phyloP scores from a whole-genome alignment of 257 asterid species.

The Anisodus tanguticus region DNA sequence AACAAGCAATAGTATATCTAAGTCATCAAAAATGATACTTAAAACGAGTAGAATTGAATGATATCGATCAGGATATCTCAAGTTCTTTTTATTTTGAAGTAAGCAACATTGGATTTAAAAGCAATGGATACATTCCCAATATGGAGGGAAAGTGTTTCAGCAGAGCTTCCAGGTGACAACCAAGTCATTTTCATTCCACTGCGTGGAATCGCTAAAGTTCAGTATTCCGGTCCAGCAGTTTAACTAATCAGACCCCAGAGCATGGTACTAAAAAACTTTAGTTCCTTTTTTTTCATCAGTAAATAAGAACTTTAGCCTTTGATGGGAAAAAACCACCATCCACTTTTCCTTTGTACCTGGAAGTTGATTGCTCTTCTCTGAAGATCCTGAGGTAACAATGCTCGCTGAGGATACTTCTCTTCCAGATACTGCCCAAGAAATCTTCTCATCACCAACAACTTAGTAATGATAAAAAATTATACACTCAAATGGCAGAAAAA shows the following conservation, averaged over 20 bases:
- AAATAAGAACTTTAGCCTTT: slow-evolving; percentile 5
- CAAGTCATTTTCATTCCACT: slow-evolving; percentile 16
- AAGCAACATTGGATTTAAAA: background rate
- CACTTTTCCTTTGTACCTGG: slow-evolving; percentile 50
- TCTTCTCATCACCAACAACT: background rate
- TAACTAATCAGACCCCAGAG: background rate
- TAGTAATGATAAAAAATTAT: background rate
- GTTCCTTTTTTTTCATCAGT: background rate
- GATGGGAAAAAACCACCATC: background rate
- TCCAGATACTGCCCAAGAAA: slow-evolving; percentile 69
- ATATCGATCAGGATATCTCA: background rate
- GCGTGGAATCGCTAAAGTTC: background rate
- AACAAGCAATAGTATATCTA: background rate
- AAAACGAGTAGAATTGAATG: background rate
- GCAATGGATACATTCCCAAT: background rate
- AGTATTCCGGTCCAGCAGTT: background rate
- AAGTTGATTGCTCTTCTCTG: slow-evolving; percentile 61
- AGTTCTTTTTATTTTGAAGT: background rate
- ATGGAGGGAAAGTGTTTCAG: slow-evolving; percentile 1
- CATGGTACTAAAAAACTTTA: background rate
- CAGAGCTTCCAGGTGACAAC: slow-evolving; percentile 15
- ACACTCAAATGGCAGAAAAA: slow-evolving; percentile 31
- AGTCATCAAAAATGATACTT: background rate
- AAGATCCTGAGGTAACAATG: slow-evolving; percentile 80
- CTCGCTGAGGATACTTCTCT: slow-evolving; percentile 85